Base-by-base conservation (phyloP, 179 eudicot genomes). In the Silene coronaria region DNA sequence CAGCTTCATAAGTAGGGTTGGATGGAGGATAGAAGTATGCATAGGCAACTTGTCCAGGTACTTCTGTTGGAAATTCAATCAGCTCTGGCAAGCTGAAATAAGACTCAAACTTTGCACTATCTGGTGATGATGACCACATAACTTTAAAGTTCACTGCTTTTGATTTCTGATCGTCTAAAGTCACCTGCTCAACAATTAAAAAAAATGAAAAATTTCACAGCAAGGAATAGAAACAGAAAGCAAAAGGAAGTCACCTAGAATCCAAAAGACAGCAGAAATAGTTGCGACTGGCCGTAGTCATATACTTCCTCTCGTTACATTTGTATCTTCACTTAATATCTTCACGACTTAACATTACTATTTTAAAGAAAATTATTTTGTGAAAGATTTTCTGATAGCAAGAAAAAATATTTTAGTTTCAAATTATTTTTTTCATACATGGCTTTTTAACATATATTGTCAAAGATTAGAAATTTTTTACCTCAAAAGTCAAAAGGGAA, bases 1-100 rank as follows among this genome's bases (percentile, higher is more conserved):
- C 85, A 75, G 91, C 89, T 82, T 85, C 86, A 85, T 85, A 88
- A 51, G 67, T 21, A 70, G 95, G 97, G 72, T 89, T 95, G 11
- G 91, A 84, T 19, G 99, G 99, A 75, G 99, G 93, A 84, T 95
- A 95, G 72, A 82, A 95, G 82, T 87, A 92, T 67, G 97, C 99
- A 86, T 86, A 95, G 21, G 99, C 99, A 78, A 24, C 85, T 82
- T 91, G 88, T 21, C 97, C 97, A 16, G 91, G 87, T 68, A 91
- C 86, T 85, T 84, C 91, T 17, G 99, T 95, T 67, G 97, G 97
- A 80, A 95, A 95, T 80, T 89, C 99, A 77, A 95, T 85, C 60
- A 95, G 80, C 81, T 95, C 93, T 58, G 99, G 97, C 72, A 75
- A 75, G 90, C 97, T 92, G 72, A 87, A 90, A 76, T 88, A 88